Base-by-base conservation (phyloP, 2,329 filamentous ascomycete species). In the Penicillium sp. region DNA sequence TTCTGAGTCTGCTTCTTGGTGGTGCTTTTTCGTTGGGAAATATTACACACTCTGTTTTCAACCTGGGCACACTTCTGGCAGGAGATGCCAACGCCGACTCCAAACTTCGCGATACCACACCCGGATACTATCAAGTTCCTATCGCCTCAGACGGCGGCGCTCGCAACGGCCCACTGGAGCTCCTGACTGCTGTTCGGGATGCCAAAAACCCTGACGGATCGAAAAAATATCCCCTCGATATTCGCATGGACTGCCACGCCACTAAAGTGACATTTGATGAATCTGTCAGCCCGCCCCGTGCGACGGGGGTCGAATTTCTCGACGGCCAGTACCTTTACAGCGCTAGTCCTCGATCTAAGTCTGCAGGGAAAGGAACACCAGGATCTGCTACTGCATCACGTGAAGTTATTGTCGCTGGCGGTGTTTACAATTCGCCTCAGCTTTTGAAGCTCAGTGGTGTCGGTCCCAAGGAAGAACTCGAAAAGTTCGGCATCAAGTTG, bases 361-460 rank as follows among this genome's bases (percentile, higher is more conserved):
- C 52, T 1, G 56, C 55, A 0, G 24, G 29, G 0, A 50, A 54
- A 7, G 78, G 79, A 39, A 70, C 62, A 6, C 62, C 73, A 2
- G 78, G 78, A 43, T 70, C 68, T 38, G 77, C 73, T 36, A 67
- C 63, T 9, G 78, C 79, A 2, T 73, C 68, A n/a, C 69, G 69
- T 24, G 79, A 81, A 60, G 73, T 80, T 34, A 78, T 81, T 56
- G 56, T 80, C 38, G 70, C 76, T 8, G 79, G 67, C 5, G 86
- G 86, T 16, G 79, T 83, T 1, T 88, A 83, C 70, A 85, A 88
- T 71, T 81, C 81, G 1, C 85, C 85, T 6, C 86, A 89, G 68
- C 71, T 89, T 3, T 80, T 89, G 11, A 84, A 86, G 72, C 79
- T 88, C 1, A 83, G 78, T 48, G 86, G 86, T n/a, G 79, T 89